Conservation (phyloP, 495 filamentous ascomycete species). For the Aspergillus bertholletiae region DNA sequence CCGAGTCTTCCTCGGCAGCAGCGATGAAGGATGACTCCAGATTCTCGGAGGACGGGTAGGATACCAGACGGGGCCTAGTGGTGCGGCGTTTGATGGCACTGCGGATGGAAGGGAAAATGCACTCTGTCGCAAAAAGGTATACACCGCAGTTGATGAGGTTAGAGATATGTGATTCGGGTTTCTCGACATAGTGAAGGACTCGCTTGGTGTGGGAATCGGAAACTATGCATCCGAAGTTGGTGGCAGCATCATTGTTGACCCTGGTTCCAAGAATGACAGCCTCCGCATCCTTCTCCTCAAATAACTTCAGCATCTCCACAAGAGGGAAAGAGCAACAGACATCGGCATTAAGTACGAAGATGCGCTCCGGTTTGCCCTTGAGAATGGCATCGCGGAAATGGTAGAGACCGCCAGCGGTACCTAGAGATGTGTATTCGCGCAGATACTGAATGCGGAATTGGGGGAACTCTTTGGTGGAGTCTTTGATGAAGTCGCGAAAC, state of each 20-base stretch:
- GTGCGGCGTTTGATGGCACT: constrained; percentile 94
- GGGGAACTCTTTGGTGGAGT: constrained; percentile 77
- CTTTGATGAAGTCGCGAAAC: constrained; percentile 97
- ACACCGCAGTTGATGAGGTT: constrained; percentile 99
- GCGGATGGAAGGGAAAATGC: constrained; percentile 94
- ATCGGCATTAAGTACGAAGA: constrained; percentile 97
- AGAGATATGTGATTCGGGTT: constrained; percentile 96
- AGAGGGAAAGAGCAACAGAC: constrained; percentile 99
- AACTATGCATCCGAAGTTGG: constrained; percentile 97
- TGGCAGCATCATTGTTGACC: constrained; percentile 86
- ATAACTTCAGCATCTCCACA: constrained; percentile 88
- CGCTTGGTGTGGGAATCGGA: constrained; percentile 92
- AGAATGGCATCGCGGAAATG: constrained; percentile 99
- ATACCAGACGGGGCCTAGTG: constrained; percentile 83
- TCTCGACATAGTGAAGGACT: constrained; percentile 98
- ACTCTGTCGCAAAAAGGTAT: constrained; percentile 93
- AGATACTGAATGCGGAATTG: constrained; percentile 92
- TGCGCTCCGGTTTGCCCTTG: constrained; percentile 88
- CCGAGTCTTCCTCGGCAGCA: constrained; percentile 68
- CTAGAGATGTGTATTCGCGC: constrained; percentile 94
- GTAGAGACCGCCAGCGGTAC: constrained; percentile 95
- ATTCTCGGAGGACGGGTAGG: constrained; percentile 94
- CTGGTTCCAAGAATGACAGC: constrained; percentile 94
- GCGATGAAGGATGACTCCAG: constrained; percentile 75
- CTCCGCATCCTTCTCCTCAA: constrained; percentile 94